phyloP scores from a whole-genome alignment of 1,284 basidiomycete species.

The Cutaneotrichosporon daszewskae region DNA sequence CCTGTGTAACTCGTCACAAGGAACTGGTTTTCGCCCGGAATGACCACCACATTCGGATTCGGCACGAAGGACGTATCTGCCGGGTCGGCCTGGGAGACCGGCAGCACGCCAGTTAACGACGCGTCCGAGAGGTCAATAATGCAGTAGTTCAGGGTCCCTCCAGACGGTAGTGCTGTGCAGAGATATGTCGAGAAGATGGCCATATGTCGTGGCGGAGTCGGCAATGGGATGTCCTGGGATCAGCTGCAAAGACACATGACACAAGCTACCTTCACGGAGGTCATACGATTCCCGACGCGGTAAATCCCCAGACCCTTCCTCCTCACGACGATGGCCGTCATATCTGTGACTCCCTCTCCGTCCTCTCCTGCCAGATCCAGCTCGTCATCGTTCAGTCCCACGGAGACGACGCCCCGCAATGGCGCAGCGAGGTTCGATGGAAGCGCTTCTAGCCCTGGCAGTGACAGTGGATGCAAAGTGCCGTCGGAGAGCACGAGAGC shows the following conservation, averaged over 20 bases:
- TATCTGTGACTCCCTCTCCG: conserved; percentile 51
- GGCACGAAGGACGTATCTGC: conserved; percentile 35
- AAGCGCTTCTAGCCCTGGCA: conserved; percentile 70
- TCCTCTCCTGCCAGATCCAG: conserved; percentile 58
- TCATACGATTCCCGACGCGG: conserved; percentile 57
- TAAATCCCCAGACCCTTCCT: conserved; percentile 63
- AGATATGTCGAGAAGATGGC: conserved; percentile 61
- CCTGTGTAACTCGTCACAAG: conserved; percentile 56
- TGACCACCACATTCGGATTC: conserved; percentile 68
- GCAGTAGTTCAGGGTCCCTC: conserved; percentile 59
- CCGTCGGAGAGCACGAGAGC: conserved; percentile 51
- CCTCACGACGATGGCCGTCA: conserved; percentile 74
- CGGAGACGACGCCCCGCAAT: conserved; percentile 67
- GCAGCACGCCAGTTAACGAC: conserved; percentile 64
- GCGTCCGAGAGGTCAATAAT: conserved; percentile 67
- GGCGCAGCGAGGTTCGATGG: conserved; percentile 60
- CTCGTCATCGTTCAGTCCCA: conserved; percentile 68
- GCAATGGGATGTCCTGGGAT: conserved; percentile 71
- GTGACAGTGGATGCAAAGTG: conserved; percentile 68
- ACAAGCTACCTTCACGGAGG: conserved; percentile 56
- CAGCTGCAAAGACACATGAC: neutral
- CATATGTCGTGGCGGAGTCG: conserved; percentile 58
- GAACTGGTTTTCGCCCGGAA: conserved; percentile 67
- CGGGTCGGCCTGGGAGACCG: conserved; percentile 63
- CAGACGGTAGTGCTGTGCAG: conserved; percentile 57